Evolutionary conservation across 78 protist species (phyloP).

Genomic region (Tieghemostelium lacteum): DNA sequence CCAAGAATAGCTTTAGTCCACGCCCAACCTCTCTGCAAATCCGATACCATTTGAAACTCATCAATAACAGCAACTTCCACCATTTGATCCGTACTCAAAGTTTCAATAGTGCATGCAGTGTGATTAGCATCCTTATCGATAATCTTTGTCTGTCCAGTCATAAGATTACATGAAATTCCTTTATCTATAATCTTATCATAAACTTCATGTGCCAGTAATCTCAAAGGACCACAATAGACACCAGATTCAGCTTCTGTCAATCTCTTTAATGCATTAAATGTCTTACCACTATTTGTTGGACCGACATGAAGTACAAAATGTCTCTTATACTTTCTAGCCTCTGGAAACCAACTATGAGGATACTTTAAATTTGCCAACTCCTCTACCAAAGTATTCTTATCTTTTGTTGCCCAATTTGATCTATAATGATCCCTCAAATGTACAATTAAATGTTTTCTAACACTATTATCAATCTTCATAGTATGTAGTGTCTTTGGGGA

Average conservation of each 20-base stretch:
- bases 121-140: conserved; percentile 28
- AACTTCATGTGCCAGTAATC: conserved; percentile 72
- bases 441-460: not conserved
- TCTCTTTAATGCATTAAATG: conserved; percentile 46
- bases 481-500: conserved; percentile 8
- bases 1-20: conserved; percentile 95
- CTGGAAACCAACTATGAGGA: conserved; percentile 72
- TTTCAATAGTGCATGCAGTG: conserved; percentile 89
- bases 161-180: not conserved
- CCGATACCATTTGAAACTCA: conserved; percentile 88
- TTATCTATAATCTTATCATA: conserved; percentile 36
- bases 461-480: not conserved
- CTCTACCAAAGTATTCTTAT: not conserved
- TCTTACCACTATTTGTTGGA: conserved; percentile 84
- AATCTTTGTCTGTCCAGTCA: conserved; percentile 60
- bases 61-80: conserved; percentile 91
- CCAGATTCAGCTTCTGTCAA: conserved; percentile 61
- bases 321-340: conserved; percentile 66
- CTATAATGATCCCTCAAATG: not conserved
- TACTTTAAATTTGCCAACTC: conserved; percentile 24
- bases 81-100: conserved; percentile 23
- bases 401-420: not conserved
- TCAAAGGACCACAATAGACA: conserved; percentile 80
- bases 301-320: conserved; percentile 74
- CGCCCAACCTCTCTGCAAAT: conserved; percentile 88